These are phyloP conservation scores for Colletotrichum eleusines DNA, from an alignment of 2,329 filamentous ascomycete genomes.

Conservation along the genomic window DNA sequence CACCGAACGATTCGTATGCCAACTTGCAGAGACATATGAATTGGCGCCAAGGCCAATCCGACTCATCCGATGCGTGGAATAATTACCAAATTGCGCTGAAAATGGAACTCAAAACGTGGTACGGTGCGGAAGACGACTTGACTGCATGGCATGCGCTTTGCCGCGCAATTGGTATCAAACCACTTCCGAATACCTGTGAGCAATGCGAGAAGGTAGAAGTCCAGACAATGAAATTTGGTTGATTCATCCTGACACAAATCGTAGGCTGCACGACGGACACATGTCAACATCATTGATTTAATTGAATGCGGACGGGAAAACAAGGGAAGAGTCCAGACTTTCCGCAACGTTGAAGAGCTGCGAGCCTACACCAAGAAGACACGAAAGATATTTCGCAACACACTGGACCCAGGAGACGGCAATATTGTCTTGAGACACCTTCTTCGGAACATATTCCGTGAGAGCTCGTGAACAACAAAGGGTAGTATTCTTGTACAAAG, in stretches of 20 bases:
- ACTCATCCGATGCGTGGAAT: background rate
- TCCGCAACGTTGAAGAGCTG: background rate
- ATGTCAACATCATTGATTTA: background rate
- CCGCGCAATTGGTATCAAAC: slow-evolving; percentile 4
- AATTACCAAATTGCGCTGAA: background rate
- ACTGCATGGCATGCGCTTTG: slow-evolving; percentile 3
- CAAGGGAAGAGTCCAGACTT: background rate
- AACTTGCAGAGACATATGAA: background rate
- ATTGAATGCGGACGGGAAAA: background rate
- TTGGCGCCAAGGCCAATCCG: background rate
- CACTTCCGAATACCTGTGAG: background rate
- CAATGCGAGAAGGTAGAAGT: background rate
- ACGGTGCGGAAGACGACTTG: background rate
- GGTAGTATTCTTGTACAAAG: background rate
- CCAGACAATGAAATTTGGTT: background rate
- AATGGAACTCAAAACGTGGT: background rate
- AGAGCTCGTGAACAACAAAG: background rate
- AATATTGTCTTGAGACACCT: background rate
- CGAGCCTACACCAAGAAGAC: slow-evolving; percentile 1
- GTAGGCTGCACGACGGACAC: background rate
- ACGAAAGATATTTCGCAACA: background rate
- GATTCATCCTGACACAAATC: background rate
- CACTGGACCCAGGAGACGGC: background rate
- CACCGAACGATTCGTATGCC: background rate
- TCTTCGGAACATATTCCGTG: background rate